A percentile compares a stretch with the other conserved stretches of the same genome.
phyloP scores from a whole-genome alignment of 345 rosid genomes.

The Bretschneidera sinensis region DNA sequence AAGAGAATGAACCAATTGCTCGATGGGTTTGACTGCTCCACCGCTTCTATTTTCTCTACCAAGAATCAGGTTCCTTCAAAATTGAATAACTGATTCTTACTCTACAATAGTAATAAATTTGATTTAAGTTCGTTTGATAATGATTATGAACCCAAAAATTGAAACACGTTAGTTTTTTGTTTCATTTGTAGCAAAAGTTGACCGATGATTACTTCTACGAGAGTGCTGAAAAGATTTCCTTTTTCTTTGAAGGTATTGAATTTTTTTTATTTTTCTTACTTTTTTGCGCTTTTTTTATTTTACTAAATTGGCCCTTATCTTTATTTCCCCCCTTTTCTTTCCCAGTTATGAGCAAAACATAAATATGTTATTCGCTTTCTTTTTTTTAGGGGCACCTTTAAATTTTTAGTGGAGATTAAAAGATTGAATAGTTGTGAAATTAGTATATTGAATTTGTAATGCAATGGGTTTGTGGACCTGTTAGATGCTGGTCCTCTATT shows the following conservation, averaged over 20 bases:
- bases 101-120: too few relatives aligned
- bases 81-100: too few relatives aligned
- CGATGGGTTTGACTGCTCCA: slow-evolving; percentile 50
- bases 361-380: too few relatives aligned
- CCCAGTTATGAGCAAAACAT: too few relatives aligned
- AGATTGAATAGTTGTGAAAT: too few relatives aligned
- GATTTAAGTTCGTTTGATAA: too few relatives aligned
- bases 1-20: slow-evolving; percentile 69
- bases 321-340: too few relatives aligned
- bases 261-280: not conserved
- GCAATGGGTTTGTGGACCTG: too few relatives aligned
- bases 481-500: not conserved
- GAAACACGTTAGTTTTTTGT: slow-evolving; percentile 1
- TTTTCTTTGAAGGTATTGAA: slow-evolving; percentile 84
- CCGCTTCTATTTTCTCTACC: slow-evolving; percentile 83
- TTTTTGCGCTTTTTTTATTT: not conserved
- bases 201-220: slow-evolving; percentile 85
- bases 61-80: slow-evolving; percentile 57
- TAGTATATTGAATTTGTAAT: too few relatives aligned
- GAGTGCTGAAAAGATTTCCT: slow-evolving; percentile 78
- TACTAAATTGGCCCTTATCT: too few relatives aligned
- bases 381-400: too few relatives aligned
- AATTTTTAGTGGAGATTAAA: too few relatives aligned
- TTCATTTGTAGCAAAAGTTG: slow-evolving; percentile 32
- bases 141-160: not conserved